Evolutionary conservation across 169 alveolate species (phyloP).

Genomic region (Cryptosporidium viatorum): DNA sequence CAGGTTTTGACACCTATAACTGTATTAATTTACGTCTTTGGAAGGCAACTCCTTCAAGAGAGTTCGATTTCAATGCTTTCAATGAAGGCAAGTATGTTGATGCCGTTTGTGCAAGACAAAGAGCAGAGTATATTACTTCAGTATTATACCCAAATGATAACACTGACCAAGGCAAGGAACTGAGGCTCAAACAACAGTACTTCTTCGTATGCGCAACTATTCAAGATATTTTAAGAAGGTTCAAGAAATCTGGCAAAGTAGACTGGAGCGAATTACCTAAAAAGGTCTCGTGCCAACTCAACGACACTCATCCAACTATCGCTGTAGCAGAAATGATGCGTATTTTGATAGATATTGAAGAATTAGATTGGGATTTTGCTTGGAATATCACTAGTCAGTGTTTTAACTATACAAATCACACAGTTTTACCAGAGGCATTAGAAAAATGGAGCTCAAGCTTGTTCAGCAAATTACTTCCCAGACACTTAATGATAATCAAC

Average conservation of each 20-base stretch:
- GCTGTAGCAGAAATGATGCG: slow-evolving; percentile 95
- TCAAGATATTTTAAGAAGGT: slow-evolving; percentile 89
- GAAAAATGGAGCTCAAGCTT: slow-evolving; percentile 95
- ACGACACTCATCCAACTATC: slow-evolving; percentile 97
- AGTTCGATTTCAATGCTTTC: slow-evolving; percentile 93
- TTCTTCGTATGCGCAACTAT: slow-evolving; percentile 95
- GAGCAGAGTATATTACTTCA: slow-evolving; percentile 93
- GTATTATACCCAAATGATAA: slow-evolving; percentile 96
- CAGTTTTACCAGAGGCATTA: slow-evolving; percentile 97
- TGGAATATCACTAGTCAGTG: slow-evolving; percentile 89
- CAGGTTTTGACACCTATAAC: slow-evolving; percentile 95
- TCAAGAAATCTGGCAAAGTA: slow-evolving; percentile 86
- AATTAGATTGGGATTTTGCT: slow-evolving; percentile 90
- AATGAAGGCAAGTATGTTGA: slow-evolving; percentile 91
- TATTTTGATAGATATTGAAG: slow-evolving; percentile 90
- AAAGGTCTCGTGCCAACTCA: slow-evolving; percentile 88
- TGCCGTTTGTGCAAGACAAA: slow-evolving; percentile 90
- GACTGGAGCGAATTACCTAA: slow-evolving; percentile 92
- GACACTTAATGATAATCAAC: slow-evolving; percentile 92
- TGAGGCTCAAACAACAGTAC: slow-evolving; percentile 94
- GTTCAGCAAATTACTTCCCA: slow-evolving; percentile 90
- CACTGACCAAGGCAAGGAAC: slow-evolving; percentile 92
- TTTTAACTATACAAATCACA: slow-evolving; percentile 95
- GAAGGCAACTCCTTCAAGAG: slow-evolving; percentile 91
- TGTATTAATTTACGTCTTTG: slow-evolving; percentile 93